Evolutionary conservation across 2,329 filamentous ascomycete genomes (phyloP).

Genomic region (Ophiosphaerella herpotricha): DNA sequence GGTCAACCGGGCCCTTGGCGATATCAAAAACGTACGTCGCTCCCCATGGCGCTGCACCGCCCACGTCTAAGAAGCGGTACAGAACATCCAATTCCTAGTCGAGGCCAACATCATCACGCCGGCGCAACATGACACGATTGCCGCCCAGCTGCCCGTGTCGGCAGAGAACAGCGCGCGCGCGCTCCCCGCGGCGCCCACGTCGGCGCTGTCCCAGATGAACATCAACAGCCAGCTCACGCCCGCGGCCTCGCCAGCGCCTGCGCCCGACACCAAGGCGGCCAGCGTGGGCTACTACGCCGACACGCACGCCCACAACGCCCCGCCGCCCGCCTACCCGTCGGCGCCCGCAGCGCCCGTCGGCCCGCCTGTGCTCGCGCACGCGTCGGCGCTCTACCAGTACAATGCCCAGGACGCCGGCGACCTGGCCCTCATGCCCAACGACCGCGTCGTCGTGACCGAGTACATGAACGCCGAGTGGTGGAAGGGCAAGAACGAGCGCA

Average conservation of each 20-base stretch:
- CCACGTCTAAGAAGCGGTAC: constrained; percentile 19
- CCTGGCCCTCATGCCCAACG: constrained; percentile 77
- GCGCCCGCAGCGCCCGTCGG: constrained; percentile 55
- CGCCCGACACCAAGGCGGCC: constrained; percentile 43
- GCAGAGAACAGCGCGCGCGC: constrained; percentile 63
- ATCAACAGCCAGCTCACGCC: constrained; percentile 36
- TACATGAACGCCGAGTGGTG: constrained; percentile 99
- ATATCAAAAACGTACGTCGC: constrained; percentile 76
- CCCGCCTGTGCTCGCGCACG: constrained; percentile 67
- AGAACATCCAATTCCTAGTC: constrained; percentile 91
- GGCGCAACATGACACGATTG: constrained; percentile 74
- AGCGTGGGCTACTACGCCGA: constrained; percentile 50
- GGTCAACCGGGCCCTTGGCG: constrained; percentile 83
- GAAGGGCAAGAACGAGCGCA: constrained; percentile 84
- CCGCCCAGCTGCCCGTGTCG: constrained; percentile 74
- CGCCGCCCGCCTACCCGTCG: constrained; percentile 52
- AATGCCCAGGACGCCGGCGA: constrained; percentile 79
- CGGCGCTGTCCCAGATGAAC: constrained; percentile 40
- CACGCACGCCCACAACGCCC: constrained; percentile 45
- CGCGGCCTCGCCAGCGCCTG: constrained; percentile 32
- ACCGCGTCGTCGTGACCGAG: constrained; percentile 78
- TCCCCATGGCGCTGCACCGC: neutral
- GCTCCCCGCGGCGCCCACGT: constrained; percentile 35
- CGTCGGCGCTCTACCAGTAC: constrained; percentile 84
- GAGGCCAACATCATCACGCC: constrained; percentile 81